Evolutionary conservation across 495 filamentous ascomycete species (phyloP), one percentile per base, ranked within the genome.

Genomic region (Talaromyces proteolyticus): DNA sequence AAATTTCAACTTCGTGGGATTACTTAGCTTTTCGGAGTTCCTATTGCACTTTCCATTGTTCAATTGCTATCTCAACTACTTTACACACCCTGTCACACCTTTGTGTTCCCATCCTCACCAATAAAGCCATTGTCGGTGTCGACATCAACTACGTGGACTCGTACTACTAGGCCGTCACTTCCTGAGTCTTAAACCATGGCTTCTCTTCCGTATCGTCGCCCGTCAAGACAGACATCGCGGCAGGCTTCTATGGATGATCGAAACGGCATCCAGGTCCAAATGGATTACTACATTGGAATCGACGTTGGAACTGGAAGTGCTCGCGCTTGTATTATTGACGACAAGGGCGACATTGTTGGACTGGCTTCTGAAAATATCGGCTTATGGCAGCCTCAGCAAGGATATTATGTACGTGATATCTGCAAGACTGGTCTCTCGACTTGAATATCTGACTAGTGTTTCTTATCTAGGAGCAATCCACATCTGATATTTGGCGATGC

Each of bases 261-360:
- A 43, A 76, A 83, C 54, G 75, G 82, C 37, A 57, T 80, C 21
- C 66, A 73, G 39, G 68, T 76, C 14, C 71, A 79, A 22, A 58
- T 73, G 47, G 79, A 83, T 45, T 78, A 85, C 57, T 96, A 87
- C 65, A 90, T 96, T 58, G 92, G 92, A 39, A 88, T 96, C 49
- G 93, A 98, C 64, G 93, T 97, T 47, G 93, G 93, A 41, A 98
- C 93, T 6, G 92, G 93, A 42, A 95, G 90, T 61, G 91, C 91
- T 17, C 80, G 93, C 60, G 93, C 92, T 14, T 96, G 92, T 72
- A 86, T 97, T 65, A 94, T 97, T 61, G 86, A 96, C 67, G 74
- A 77, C 41, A 84, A 87, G 22, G 93, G 93, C 23, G 89, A 95
- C 54, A 96, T 98, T 66, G 88, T 94, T 46, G 93, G 88, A 5